A percentile compares a stretch with the other conserved stretches of the same genome.
These are phyloP conservation scores for Aspergillus sergii DNA, from an alignment of 2,329 filamentous ascomycete genomes.

Conservation along the genomic window DNA sequence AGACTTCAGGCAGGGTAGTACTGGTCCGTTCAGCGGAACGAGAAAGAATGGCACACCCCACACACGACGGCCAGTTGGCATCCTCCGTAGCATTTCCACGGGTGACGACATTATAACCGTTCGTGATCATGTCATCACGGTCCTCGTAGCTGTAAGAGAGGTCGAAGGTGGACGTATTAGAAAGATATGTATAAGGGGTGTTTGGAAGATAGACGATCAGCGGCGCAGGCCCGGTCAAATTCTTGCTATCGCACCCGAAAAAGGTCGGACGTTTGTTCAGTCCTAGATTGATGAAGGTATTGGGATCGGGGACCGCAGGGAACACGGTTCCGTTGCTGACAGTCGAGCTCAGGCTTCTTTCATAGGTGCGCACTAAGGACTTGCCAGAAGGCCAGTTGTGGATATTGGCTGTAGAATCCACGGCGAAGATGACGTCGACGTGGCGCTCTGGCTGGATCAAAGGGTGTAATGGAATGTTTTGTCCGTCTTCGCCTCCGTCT, in stretches of 20 bases:
- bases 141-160: conserved; percentile 63
- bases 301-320: conserved; percentile 68
- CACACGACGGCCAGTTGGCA: conserved; percentile 75
- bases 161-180: conserved; percentile 80
- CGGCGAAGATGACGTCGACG: conserved; percentile 78
- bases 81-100: conserved; percentile 79
- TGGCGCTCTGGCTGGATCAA: conserved; percentile 72
- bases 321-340: conserved; percentile 68
- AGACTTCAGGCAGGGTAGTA: conserved; percentile 69
- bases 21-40: conserved; percentile 74
- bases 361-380: conserved; percentile 69
- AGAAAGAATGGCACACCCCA: conserved; percentile 82
- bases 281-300: conserved; percentile 74
- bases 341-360: conserved; percentile 57
- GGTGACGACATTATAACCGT: conserved; percentile 62
- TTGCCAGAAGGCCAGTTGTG: conserved; percentile 74
- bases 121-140: conserved; percentile 79
- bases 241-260: conserved; percentile 74
- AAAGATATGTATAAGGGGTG: conserved; percentile 72
- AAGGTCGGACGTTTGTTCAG: conserved; percentile 73
- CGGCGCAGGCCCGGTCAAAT: conserved; percentile 54
- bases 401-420: conserved; percentile 74
- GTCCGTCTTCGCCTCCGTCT: conserved; percentile 74
- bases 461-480: conserved; percentile 79
- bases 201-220: conserved; percentile 89